phyloP scores from a whole-genome alignment of 768 basidiomycete species.

The Pleurotus djamor region DNA sequence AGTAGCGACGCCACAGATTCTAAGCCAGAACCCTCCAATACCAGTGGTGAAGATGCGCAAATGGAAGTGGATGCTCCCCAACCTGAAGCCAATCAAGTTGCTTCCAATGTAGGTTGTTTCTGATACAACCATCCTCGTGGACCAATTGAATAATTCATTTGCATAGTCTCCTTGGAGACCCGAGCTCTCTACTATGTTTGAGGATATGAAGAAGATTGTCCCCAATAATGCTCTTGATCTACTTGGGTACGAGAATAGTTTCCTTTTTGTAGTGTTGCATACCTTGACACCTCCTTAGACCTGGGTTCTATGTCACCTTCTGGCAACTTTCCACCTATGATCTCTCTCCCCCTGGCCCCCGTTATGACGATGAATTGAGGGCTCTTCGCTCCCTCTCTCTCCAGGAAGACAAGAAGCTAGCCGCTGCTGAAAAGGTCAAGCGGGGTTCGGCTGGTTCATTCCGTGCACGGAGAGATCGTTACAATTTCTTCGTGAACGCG shows the following conservation, averaged over 20 bases:
- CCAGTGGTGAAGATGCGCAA: conserved; percentile 10
- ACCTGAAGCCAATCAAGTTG: conserved; percentile 18
- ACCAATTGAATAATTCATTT: conserved; percentile 3
- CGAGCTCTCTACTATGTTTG: conserved; percentile 68
- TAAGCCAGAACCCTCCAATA: neutral
- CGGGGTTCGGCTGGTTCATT: conserved; percentile 56
- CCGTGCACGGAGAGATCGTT: conserved; percentile 63
- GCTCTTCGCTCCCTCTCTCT: conserved; percentile 59
- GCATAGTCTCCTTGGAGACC: conserved; percentile 77
- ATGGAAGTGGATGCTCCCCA: conserved; percentile 52
- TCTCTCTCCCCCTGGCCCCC: conserved; percentile 69
- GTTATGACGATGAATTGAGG: conserved; percentile 79
- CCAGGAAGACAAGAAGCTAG: conserved; percentile 64
- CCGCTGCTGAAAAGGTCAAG: conserved; percentile 54
- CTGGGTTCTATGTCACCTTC: conserved; percentile 93
- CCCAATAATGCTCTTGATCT: conserved; percentile 62
- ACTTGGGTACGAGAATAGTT: conserved; percentile 58
- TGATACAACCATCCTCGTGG: neutral
- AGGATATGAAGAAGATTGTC: conserved; percentile 70
- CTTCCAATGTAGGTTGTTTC: conserved; percentile 34
- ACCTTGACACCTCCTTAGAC: conserved; percentile 39
- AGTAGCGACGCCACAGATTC: conserved; percentile 4
- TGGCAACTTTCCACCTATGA: conserved; percentile 97
- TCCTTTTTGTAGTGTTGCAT: conserved; percentile 4
- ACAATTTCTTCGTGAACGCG: conserved; percentile 54